These are phyloP conservation scores for Kodamaea suecica DNA, from an alignment of 1,139 yeast genomes.

Conservation along the genomic window DNA sequence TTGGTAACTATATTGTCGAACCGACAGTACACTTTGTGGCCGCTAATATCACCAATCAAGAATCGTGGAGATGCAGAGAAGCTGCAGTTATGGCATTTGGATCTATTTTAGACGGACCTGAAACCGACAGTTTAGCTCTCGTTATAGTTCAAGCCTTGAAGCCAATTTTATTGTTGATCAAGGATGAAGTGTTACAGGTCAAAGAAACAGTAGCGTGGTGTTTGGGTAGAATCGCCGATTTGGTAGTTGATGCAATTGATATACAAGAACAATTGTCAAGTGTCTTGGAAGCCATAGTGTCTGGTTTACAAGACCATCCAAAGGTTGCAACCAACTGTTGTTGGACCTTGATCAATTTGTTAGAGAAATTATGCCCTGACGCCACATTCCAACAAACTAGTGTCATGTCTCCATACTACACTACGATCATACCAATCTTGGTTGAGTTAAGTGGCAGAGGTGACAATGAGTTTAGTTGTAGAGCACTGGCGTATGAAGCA, in stretches of 20 bases:
- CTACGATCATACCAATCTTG: conserved; percentile 64
- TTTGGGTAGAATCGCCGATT: conserved; percentile 90
- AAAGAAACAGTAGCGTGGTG: conserved; percentile 99
- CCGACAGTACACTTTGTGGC: conserved; percentile 85
- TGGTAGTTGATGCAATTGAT: conserved; percentile 76
- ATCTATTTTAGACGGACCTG: conserved; percentile 93
- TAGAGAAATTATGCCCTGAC: conserved; percentile 74
- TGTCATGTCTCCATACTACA: conserved; percentile 72
- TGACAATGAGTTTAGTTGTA: conserved; percentile 83
- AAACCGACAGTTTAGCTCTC: conserved; percentile 60
- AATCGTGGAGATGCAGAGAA: conserved; percentile 81
- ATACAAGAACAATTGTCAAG: conserved; percentile 60
- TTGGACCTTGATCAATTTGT: conserved; percentile 91
- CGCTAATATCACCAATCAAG: conserved; percentile 53
- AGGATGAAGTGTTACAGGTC: conserved; percentile 76
- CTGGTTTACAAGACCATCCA: conserved; percentile 85
- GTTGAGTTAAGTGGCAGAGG: conserved; percentile 63
- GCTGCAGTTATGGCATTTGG: conserved; percentile 99
- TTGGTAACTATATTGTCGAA: conserved; percentile 80
- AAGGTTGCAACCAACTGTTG: conserved; percentile 93
- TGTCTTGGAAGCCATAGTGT: conserved; percentile 66
- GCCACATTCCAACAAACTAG: conserved; percentile 54
- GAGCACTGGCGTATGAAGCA: conserved; percentile 96
- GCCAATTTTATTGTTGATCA: conserved; percentile 71
- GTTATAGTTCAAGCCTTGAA: conserved; percentile 79